A percentile compares a stretch with the other conserved stretches of the same genome.
These are phyloP conservation scores for Hemileccinum hortonii DNA, from an alignment of 1,284 basidiomycete species.

Conservation along the genomic window DNA sequence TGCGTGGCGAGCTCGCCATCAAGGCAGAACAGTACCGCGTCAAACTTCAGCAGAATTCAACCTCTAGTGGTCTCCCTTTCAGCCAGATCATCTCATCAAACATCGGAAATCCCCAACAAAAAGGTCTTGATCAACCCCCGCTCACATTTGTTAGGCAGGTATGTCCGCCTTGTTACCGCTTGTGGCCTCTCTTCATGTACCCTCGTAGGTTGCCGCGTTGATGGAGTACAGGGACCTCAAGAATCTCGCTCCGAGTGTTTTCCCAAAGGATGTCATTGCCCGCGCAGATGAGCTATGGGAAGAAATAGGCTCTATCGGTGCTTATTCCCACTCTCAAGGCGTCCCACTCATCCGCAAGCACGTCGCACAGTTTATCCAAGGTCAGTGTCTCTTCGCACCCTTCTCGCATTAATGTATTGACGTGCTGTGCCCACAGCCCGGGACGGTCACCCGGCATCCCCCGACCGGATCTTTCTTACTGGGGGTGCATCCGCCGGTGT, in stretches of 20 bases:
- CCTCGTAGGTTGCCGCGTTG: conserved; percentile 75
- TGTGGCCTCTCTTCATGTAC: neutral
- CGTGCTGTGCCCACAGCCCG: conserved; percentile 55
- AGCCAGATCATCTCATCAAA: conserved; percentile 91
- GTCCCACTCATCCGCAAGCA: conserved; percentile 85
- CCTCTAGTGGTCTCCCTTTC: conserved; percentile 72
- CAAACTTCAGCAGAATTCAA: conserved; percentile 52
- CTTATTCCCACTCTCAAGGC: conserved; percentile 96
- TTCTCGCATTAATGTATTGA: conserved; percentile 8
- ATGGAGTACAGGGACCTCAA: conserved; percentile 91
- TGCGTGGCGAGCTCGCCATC: conserved; percentile 95
- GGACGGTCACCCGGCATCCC: conserved; percentile 83
- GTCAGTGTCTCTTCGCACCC: conserved; percentile 6
- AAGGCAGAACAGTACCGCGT: conserved; percentile 85
- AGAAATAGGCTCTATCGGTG: conserved; percentile 94
- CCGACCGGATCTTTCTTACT: conserved; percentile 90
- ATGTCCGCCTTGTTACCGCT: conserved; percentile 21
- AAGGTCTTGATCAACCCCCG: conserved; percentile 89
- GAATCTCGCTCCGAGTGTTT: conserved; percentile 73
- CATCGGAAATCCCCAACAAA: conserved; percentile 98
- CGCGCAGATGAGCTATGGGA: conserved; percentile 77
- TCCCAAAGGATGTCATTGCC: conserved; percentile 84
- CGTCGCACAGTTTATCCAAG: conserved; percentile 83
- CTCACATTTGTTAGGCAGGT: conserved; percentile 94
- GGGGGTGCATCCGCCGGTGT: conserved; percentile 93